Base-by-base conservation (phyloP, 1,139 yeast species). In the Kodamaea arcana region DNA sequence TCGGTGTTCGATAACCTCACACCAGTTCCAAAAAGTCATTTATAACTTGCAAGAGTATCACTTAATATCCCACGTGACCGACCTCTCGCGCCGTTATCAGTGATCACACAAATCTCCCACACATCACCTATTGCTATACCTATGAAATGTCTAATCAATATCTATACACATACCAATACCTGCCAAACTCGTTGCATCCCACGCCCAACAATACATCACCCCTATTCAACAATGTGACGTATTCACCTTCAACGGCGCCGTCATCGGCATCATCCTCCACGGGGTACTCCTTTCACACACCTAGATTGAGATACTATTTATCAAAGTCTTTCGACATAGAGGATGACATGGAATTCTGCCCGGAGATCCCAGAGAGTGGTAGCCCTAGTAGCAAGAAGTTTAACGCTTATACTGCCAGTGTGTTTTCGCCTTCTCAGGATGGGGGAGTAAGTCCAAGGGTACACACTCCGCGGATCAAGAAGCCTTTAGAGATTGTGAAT, bases 401-500 rank as follows among this genome's bases (percentile, higher is more conserved):
- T 56, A 77, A 78, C 50, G 81, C 83, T 3, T 76, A 77, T 51
- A 75, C 82, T 3, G 76, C 82, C 1, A 55, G 72, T 24, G 65
- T 73, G 2, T 78, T 77, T 47, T 70, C 78, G 15, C 83, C 83
- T 5, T 39, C 42, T 13, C 44, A 45, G 38, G 45, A 41, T 18
- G 29, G 29, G 10, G 14, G 14, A 13, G 15, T 46, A 27, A 48
- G 62, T 10, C 75, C 76, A 12, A 56, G 74, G 38, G 65, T 65
- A 3, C 63, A 62, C 36, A 75, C 84, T 4, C 83, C 83, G 21
- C 63, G 84, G 45, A 69, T 72, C 26, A 76, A 73, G 53, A 78
- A 78, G 47, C 78, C 81, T 4, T 60, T 85, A 51, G 92, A 83
- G 52, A 84, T 84, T 46, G 80, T 85, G 42, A 82, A 84, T 54